Percentiles rank a stretch among this genome's conserved stretches.
phyloP scores from a whole-genome alignment of 805 yeast genomes.

The Candida suzukii region DNA sequence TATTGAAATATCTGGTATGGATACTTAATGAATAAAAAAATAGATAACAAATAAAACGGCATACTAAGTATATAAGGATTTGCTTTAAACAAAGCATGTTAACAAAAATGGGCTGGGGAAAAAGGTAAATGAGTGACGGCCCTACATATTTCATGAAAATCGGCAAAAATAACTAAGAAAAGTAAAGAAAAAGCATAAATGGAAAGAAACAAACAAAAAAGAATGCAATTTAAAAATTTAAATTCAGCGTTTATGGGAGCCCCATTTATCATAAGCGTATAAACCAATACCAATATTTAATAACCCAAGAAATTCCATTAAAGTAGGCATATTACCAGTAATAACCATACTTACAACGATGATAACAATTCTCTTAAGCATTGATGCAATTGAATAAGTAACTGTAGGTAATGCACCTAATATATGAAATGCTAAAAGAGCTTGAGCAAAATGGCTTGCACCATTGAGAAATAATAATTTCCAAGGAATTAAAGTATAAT shows the following conservation, averaged over 20 bases:
- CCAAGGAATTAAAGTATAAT: constrained; percentile 29
- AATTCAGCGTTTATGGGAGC: constrained; percentile 18
- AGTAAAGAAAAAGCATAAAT: too few relatives aligned
- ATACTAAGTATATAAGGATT: too few relatives aligned
- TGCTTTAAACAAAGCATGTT: too few relatives aligned
- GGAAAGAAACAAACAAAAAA: too few relatives aligned
- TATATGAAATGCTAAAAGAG: constrained; percentile 73
- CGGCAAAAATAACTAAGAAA: too few relatives aligned
- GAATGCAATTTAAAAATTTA: too few relatives aligned
- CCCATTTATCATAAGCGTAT: constrained; percentile 59
- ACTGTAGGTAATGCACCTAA: constrained; percentile 78
- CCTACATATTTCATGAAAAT: too few relatives aligned
- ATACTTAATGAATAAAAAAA: too few relatives aligned
- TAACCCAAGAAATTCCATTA: constrained; percentile 43
- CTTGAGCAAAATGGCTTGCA: constrained; percentile 70
- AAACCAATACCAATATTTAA: constrained; percentile 46
- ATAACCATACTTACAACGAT: constrained; percentile 70
- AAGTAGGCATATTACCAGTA: constrained; percentile 42
- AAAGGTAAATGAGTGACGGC: too few relatives aligned
- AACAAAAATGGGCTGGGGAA: too few relatives aligned
- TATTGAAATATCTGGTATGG: too few relatives aligned
- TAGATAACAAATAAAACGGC: too few relatives aligned
- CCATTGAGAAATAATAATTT: constrained; percentile 56
- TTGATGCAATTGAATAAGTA: constrained; percentile 78
- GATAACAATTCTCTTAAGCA: constrained; percentile 83